Evolutionary conservation across 192 early-diverging fungal species (phyloP).

Genomic region (Backusella tuberculispora): DNA sequence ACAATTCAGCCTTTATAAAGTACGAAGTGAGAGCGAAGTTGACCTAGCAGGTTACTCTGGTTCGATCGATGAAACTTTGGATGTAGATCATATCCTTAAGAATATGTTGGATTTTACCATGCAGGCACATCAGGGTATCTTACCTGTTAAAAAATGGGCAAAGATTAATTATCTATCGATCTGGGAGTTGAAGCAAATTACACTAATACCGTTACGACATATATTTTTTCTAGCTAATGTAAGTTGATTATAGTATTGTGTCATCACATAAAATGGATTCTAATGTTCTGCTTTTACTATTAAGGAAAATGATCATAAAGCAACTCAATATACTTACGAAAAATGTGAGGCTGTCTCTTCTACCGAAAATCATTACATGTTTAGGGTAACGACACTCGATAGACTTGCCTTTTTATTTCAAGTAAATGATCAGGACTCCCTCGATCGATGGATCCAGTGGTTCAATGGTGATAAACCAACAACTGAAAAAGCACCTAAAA

Average conservation of each 20-base stretch:
- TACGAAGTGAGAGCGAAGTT: background rate
- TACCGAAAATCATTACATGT: conserved; percentile 14
- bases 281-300: background rate
- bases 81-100: conserved; percentile 17
- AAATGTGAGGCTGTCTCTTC: conserved; percentile 13
- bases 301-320: conserved; percentile 15
- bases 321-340: conserved; percentile 18
- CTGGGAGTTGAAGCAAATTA: conserved; percentile 39
- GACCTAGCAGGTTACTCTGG: background rate
- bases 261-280: background rate
- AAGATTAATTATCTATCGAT: conserved; percentile 31
- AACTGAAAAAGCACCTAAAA: background rate
- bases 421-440: conserved; percentile 27
- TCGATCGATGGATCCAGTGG: conserved; percentile 34
- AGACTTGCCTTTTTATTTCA: conserved; percentile 24
- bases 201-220: conserved; percentile 27
- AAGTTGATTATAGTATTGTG: conserved; percentile 14
- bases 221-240: conserved; percentile 32
- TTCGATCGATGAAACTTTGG: background rate
- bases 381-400: conserved; percentile 14
- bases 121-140: conserved; percentile 28
- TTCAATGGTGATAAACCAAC: conserved; percentile 21
- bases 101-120: conserved; percentile 24
- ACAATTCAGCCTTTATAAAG: conserved; percentile 7
- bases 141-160: conserved; percentile 33